A percentile compares a stretch with the other conserved stretches of the same genome.
Conservation (phyloP, 2,329 filamentous ascomycete species). For the Incumbomyces delicatus region DNA sequence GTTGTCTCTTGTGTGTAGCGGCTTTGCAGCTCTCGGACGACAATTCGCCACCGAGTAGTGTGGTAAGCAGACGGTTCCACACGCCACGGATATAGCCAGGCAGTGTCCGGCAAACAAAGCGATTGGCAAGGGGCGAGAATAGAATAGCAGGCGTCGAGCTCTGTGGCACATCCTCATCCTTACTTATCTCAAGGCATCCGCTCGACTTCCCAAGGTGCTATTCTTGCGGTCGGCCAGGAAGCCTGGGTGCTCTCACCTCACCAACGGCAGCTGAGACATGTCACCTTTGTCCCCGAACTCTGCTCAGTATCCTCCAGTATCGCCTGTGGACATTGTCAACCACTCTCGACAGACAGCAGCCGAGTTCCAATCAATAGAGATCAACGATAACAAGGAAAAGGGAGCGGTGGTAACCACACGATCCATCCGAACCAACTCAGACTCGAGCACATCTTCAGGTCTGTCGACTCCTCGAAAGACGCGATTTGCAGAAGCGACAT, state of each 20-base stretch:
- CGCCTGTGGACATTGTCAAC: conserved; percentile 30
- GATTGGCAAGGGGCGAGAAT: too few relatives aligned
- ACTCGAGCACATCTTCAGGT: conserved; percentile 13
- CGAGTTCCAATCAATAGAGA: conserved; percentile 20
- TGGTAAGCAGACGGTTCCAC: too few relatives aligned
- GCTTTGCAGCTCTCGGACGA: too few relatives aligned
- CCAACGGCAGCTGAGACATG: conserved; percentile 15
- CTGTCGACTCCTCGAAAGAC: conserved; percentile 45
- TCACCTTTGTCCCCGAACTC: conserved; percentile 7
- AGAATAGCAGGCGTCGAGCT: background rate
- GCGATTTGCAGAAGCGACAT: conserved; percentile 57
- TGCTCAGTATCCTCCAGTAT: conserved; percentile 25
- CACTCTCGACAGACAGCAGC: conserved; percentile 25
- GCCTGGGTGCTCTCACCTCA: too few relatives aligned
- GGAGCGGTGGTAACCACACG: conserved; percentile 10
- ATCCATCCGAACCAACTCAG: conserved; percentile 17
- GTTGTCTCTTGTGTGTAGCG: too few relatives aligned
- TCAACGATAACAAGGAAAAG: conserved; percentile 24
- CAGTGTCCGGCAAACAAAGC: too few relatives aligned
- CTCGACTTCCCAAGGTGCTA: background rate
- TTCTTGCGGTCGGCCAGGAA: background rate
- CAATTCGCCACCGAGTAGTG: too few relatives aligned
- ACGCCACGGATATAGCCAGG: too few relatives aligned
- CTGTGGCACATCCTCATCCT: background rate
- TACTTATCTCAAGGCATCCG: background rate